Evolutionary conservation across 176 grass and related monocot genomes (phyloP).

Genomic region (Aegilops speltoides): DNA sequence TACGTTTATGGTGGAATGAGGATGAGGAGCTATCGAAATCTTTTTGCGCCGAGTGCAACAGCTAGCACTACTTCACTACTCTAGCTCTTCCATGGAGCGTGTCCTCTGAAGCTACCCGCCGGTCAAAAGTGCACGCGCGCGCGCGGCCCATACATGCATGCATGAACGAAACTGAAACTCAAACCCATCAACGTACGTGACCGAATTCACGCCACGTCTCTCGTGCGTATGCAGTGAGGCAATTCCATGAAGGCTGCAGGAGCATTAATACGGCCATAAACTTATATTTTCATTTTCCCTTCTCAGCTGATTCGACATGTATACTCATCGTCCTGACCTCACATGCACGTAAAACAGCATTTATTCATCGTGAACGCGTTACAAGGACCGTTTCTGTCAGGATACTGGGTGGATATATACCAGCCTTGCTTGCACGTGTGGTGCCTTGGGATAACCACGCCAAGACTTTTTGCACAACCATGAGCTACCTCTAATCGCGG

Average conservation of each 20-base stretch:
- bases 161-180: neutral
- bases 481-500: neutral
- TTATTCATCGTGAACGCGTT: neutral
- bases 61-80: neutral
- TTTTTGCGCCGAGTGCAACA: constrained; percentile 41
- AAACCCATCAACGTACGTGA: neutral
- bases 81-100: constrained; percentile 16
- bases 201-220: neutral
- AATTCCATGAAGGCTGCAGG: neutral
- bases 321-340: neutral
- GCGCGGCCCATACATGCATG: neutral
- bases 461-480: neutral
- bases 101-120: constrained; percentile 14
- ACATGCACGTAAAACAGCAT: neutral
- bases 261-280: neutral
- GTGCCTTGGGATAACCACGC: constrained; percentile 8
- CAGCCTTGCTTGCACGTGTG: constrained; percentile 37
- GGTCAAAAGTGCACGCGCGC: constrained; percentile 31
- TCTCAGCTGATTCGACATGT: too few relatives aligned
- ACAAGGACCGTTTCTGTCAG: neutral
- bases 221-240: neutral
- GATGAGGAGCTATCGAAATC: neutral
- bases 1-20: neutral
- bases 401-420: constrained; percentile 28
- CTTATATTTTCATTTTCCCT: neutral